Percentiles rank a stretch among this genome's conserved stretches.
These are phyloP conservation scores for Mortierella sp. DNA, from an alignment of 371 early-diverging fungal genomes.

Conservation along the genomic window DNA sequence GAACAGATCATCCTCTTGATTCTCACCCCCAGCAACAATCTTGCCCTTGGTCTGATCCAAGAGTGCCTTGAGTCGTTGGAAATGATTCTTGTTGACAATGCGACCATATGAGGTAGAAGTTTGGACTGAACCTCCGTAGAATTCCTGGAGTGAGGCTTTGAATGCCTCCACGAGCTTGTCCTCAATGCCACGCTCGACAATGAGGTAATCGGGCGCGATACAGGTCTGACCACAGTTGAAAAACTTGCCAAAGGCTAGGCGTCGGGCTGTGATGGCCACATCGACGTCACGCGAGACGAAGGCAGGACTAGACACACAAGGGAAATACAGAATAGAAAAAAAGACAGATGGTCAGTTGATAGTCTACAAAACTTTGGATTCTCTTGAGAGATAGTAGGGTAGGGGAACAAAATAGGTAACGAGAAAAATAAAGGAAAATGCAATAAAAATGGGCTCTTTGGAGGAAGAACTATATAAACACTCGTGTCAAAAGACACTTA, in stretches of 20 bases:
- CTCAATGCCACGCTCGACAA: constrained; percentile 65
- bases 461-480: no score
- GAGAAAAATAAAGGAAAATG: no score
- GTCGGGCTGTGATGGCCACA: constrained; percentile 70
- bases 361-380: no score
- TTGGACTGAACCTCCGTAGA: constrained; percentile 65
- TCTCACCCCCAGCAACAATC: constrained; percentile 66
- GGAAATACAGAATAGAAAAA: no score
- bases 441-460: background rate
- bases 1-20: constrained; percentile 66
- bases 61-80: constrained; percentile 67
- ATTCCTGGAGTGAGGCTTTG: constrained; percentile 58
- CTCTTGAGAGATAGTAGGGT: no score
- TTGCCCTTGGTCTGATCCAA: constrained; percentile 67
- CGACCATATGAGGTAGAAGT: constrained; percentile 69
- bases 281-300: constrained; percentile 79
- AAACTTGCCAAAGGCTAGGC: constrained; percentile 83
- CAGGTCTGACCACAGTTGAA: constrained; percentile 90
- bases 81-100: constrained; percentile 79
- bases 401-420: no score
- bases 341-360: no score
- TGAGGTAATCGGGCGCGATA: constrained; percentile 88
- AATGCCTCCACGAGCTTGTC: constrained; percentile 64
- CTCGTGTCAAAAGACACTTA: no score
- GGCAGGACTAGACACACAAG: constrained; percentile 64